Base-by-base conservation (phyloP, 148 eudicot species). In the Vaccinium myrtillus region DNA sequence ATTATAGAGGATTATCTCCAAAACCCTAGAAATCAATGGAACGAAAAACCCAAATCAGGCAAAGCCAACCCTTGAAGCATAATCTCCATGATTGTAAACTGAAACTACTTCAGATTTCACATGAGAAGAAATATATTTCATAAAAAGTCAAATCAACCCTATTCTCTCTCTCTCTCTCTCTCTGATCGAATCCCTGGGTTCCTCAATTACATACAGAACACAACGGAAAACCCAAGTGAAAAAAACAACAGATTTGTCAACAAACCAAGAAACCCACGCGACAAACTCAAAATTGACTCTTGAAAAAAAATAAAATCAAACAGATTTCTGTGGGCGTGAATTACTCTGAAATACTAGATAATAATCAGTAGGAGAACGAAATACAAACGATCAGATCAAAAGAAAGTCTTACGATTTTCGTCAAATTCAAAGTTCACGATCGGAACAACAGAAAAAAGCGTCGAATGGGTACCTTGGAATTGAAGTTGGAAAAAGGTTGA, bases 391-490 rank as follows among this genome's bases (percentile, higher is more conserved):
- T 80, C 71, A 11, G 71, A 80, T 80, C 82, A 79, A 18, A 79
- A 48, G 18, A 9, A 23, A 54, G 13, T 80, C 32, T 21, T 19
- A 16, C 51, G 51, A 39, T 9, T 56, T 32, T 39, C 3, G 30
- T 80, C 48, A 39, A 56, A 15, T 2, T 50, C 15, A 46, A 8
- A 39, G 8, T 39, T 21, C 1, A 10, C 11, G 30, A 21, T 76
- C 55, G 55, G 59, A 74, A 39, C 16, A 74, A 21, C n/a, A 53
- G 8, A 21, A 27, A 50, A 11, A 25, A 3, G 15, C 23, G 6
- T 49, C 48, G 80, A 27, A 23, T 50, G 79, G 15, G 65, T 55
- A 78, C 81, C 81, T 78, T 54, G 65, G 48, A 54, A 30, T 25
- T 1, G 80, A 25, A 51, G 79, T 11, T 4, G 0, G 32, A 1